Base-by-base conservation (phyloP, 805 yeast genomes). In the Candida nitratophila region DNA sequence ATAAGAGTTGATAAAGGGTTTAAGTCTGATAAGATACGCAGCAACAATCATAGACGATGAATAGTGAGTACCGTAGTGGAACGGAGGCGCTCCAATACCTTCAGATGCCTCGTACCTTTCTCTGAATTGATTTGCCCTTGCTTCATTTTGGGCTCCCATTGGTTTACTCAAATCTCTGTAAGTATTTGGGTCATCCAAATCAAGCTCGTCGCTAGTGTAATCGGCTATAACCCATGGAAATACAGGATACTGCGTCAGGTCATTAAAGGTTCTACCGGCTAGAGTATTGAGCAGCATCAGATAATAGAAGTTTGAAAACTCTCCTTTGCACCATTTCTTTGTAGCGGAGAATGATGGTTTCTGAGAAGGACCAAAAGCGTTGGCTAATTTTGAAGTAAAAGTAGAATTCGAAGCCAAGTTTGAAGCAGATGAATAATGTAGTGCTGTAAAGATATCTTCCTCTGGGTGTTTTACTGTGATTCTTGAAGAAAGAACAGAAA, bases 1-100 rank as follows among this genome's bases (percentile, higher is more conserved):
- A 54, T 84, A 87, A 0, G 95, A 82, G 43, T 84, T 86, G 2
- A 84, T 91, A 61, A 79, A 86, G 0, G 96, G 96, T 49, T 81
- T 76, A 22, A 88, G 53, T 40, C 96, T 69, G 33, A 88, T 86
- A 50, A 88, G 60, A 52, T 76, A 88, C 0, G 93, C 83, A 0
- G 95, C 74, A 2, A 87, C 96, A 56, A 88, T 87, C 96, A 88
- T 89, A 0, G 96, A 95, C 0, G 95, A 86, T 0, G 96, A 87
- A 57, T 88, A 88, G 60, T 88, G 96, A 0, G 96, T 89, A 2
- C 96, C 96, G 55, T 88, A 88, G 59, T 88, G 96, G 61, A 88
- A 88, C 0, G 96, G 86, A 0, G 89, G 88, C 0, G 87, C 69
- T 5, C 65, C 55, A 45, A 88, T 65, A 43, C 84, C 79, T 20